Percentiles rank a stretch among this genome's conserved stretches.
These are phyloP conservation scores for Blastobotrys mokoenaii DNA, from an alignment of 805 yeast genomes.

Conservation along the genomic window DNA sequence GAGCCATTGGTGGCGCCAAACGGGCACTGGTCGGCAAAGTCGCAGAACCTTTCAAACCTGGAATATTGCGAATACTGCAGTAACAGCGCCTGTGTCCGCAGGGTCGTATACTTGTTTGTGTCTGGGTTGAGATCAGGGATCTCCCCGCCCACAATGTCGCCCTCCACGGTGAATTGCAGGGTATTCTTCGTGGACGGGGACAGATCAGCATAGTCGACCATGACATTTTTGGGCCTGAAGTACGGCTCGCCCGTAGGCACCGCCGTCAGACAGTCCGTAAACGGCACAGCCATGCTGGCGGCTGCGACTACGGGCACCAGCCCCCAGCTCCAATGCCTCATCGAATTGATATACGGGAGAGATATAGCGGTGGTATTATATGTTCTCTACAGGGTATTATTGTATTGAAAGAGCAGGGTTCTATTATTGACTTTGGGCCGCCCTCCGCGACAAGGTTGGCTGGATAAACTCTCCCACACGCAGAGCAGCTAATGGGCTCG, in stretches of 20 bases:
- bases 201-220: background rate
- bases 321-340: too few species aligned
- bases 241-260: background rate
- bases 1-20: conserved; percentile 14
- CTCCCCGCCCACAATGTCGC: conserved; percentile 11
- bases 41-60: conserved; percentile 23
- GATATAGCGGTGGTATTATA: too few species aligned
- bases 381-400: too few species aligned
- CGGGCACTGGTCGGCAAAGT: conserved; percentile 20
- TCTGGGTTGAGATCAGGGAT: conserved; percentile 14
- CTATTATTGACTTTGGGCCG: too few species aligned
- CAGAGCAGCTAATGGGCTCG: too few species aligned
- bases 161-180: conserved; percentile 10
- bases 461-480: too few species aligned
- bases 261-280: conserved; percentile 5
- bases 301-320: too few species aligned
- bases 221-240: conserved; percentile 5
- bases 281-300: background rate
- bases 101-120: conserved; percentile 22
- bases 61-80: conserved; percentile 16
- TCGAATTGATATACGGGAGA: too few species aligned
- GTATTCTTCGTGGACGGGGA: background rate
- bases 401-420: too few species aligned
- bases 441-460: too few species aligned
- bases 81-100: conserved; percentile 17